Evolutionary conservation across 257 asterid genomes (phyloP).

Genomic region (Perilla frutescens): DNA sequence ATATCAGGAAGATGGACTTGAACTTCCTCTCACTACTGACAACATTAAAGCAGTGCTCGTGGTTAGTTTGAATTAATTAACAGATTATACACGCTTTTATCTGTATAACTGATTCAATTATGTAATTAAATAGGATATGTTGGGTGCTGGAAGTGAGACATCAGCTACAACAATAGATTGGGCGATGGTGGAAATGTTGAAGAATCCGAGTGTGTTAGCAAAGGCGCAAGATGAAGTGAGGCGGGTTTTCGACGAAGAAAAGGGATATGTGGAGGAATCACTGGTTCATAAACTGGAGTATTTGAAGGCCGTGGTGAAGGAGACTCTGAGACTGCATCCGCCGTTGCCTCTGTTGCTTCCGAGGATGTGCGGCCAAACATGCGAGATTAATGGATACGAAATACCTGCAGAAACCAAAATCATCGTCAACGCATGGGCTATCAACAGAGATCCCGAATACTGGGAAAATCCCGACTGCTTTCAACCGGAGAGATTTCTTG

Average conservation of each 20-base stretch:
- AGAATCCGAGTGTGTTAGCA: conserved; percentile 25
- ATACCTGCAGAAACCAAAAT: conserved; percentile 14
- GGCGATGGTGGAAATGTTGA: conserved; percentile 38
- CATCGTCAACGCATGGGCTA: conserved; percentile 35
- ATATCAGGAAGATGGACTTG: conserved; percentile 14
- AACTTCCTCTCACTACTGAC: conserved; percentile 29
- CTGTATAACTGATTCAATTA: no score
- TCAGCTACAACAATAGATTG: conserved; percentile 36
- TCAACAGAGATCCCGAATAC: conserved; percentile 34
- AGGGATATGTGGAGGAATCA: conserved; percentile 35
- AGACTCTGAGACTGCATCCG: conserved; percentile 38
- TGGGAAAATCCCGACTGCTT: conserved; percentile 34
- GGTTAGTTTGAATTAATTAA: no score
- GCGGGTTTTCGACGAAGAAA: conserved; percentile 16
- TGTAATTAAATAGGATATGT: conserved; percentile 26
- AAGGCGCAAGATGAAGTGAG: conserved; percentile 40
- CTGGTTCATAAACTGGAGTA: conserved; percentile 24
- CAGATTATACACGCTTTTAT: no score
- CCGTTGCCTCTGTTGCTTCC: conserved; percentile 38
- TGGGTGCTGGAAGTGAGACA: conserved; percentile 40
- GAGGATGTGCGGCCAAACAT: conserved; percentile 12
- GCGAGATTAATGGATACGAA: conserved; percentile 32
- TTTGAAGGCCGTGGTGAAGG: conserved; percentile 33
- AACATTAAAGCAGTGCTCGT: conserved; percentile 37
- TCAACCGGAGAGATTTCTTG: conserved; percentile 39